Percentiles rank a stretch among this genome's conserved stretches.
Evolutionary conservation across 163 green algal species (phyloP).

Genomic region (Prototheca cutis): DNA sequence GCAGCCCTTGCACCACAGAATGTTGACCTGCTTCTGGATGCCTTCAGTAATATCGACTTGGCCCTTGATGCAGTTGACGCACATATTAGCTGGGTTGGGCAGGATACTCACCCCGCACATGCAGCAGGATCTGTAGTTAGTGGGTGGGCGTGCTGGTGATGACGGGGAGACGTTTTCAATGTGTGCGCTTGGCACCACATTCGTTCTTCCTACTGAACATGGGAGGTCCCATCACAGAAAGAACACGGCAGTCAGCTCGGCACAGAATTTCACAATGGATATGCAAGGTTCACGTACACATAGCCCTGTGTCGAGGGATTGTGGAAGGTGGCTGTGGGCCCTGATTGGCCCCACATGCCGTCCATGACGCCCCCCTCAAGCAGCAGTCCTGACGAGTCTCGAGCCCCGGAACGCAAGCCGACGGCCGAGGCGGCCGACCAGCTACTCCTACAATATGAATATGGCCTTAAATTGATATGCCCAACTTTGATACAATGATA

Average conservation of each 20-base stretch:
- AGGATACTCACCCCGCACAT: constrained; percentile 82
- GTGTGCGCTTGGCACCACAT: too few species aligned
- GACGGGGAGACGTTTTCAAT: too few species aligned
- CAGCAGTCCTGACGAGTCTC: too few species aligned
- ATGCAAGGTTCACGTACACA: constrained; percentile 34
- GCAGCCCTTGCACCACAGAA: constrained; percentile 90
- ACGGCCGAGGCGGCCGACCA: too few species aligned
- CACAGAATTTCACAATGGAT: not conserved
- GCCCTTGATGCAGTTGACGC: constrained; percentile 90
- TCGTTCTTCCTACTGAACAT: too few species aligned
- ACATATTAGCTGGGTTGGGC: constrained; percentile 97
- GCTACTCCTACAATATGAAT: too few species aligned
- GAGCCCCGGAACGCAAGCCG: too few species aligned
- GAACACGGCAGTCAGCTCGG: too few species aligned
- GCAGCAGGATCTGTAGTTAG: constrained; percentile 76
- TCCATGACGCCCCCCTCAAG: too few species aligned
- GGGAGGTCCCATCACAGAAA: too few species aligned
- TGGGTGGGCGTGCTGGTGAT: not conserved
- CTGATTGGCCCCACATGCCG: not conserved
- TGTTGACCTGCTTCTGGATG: constrained; percentile 87
- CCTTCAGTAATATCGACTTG: constrained; percentile 97
- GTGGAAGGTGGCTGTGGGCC: constrained; percentile 12
- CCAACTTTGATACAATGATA: too few species aligned
- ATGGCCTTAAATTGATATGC: too few species aligned
- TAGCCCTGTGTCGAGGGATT: constrained; percentile 35